Base-by-base conservation (phyloP, 306 rosid genomes). In the Ceratonia siliqua region DNA sequence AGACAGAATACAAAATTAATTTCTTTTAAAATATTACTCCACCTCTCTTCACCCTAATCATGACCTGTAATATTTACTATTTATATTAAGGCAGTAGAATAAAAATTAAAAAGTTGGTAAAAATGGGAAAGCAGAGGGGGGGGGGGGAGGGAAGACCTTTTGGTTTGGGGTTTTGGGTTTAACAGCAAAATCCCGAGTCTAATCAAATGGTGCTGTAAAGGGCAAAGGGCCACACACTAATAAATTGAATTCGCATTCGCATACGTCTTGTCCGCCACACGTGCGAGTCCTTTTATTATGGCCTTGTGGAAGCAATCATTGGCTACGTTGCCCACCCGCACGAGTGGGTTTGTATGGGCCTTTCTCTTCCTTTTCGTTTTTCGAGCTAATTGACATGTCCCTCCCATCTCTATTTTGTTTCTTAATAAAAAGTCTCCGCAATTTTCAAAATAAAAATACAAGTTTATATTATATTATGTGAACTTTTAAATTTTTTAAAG, bases 231-330 rank as follows among this genome's bases (percentile, higher is more conserved):
- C 6, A 70, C 83, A 17, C 73, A 48, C 17, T 48, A 30, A 39
- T 43, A 22, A 54, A 68, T 14, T 42, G 69, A 82, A 83, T 77
- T 68, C 27, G 38, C 15, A 41, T 10, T 65, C 1, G 53, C 6
- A 27, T 7, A 71, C 15, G 80, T 80, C 86, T 56, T 74, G 65
- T 78, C 88, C 65, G 28, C 61, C 85, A 82, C 86, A 86, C 91
- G 85, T 86, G 87, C 57, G 61, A n/a, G 63, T 50, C 39, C 28
- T n/a, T n/a, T n/a, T n/a, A n/a, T n/a, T n/a, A n/a, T 71, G 48
- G 27, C 81, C 82, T 54, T 75, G 22, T 76, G 77, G 71, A 17
- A 0, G 88, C 85, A 89, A 91, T 87, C 36, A 89, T 89, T 88
- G 82, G 81, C 59, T 55, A 57, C 62, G 67, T 46, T 79, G 81